A percentile compares a stretch with the other conserved stretches of the same genome.
These are phyloP conservation scores for Westerdykella ornata DNA, from an alignment of 2,329 filamentous ascomycete species.

Conservation along the genomic window DNA sequence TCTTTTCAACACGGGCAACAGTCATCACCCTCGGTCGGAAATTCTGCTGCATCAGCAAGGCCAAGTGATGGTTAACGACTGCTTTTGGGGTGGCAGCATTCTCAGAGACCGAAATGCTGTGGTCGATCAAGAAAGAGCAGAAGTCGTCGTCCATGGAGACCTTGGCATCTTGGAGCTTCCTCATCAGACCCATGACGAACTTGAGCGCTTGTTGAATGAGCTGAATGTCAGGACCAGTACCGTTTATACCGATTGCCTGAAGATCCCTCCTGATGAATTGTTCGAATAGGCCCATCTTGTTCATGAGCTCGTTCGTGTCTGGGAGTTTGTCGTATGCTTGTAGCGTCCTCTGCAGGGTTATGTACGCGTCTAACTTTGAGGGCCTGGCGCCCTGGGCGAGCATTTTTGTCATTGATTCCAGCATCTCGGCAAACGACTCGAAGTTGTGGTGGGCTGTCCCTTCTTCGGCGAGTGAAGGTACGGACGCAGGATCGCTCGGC, in stretches of 20 bases:
- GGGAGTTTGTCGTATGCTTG: constrained; percentile 78
- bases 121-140: constrained; percentile 70
- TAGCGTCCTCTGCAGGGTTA: constrained; percentile 66
- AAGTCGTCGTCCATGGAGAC: constrained; percentile 71
- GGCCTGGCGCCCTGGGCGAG: constrained; percentile 67
- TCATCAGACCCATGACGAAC: constrained; percentile 69
- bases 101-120: constrained; percentile 67
- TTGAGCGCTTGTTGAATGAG: constrained; percentile 72
- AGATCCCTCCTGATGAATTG: constrained; percentile 83
- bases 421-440: constrained; percentile 65
- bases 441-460: constrained; percentile 42
- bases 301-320: constrained; percentile 36
- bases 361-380: constrained; percentile 77
- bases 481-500: constrained; percentile 43
- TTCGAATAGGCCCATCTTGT: constrained; percentile 71
- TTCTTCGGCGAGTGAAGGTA: constrained; percentile 35
- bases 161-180: constrained; percentile 60
- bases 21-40: constrained; percentile 72
- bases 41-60: constrained; percentile 71
- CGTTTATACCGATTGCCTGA: constrained; percentile 51
- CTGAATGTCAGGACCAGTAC: constrained; percentile 55
- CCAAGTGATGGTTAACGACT: constrained; percentile 70
- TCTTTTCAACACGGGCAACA: constrained; percentile 58
- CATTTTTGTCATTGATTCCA: constrained; percentile 77
- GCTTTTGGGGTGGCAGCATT: constrained; percentile 66